Evolutionary conservation across 2,329 filamentous ascomycete species (phyloP), one percentile per base, ranked within the genome.

Genomic region (Endoconidiophora polonica): DNA sequence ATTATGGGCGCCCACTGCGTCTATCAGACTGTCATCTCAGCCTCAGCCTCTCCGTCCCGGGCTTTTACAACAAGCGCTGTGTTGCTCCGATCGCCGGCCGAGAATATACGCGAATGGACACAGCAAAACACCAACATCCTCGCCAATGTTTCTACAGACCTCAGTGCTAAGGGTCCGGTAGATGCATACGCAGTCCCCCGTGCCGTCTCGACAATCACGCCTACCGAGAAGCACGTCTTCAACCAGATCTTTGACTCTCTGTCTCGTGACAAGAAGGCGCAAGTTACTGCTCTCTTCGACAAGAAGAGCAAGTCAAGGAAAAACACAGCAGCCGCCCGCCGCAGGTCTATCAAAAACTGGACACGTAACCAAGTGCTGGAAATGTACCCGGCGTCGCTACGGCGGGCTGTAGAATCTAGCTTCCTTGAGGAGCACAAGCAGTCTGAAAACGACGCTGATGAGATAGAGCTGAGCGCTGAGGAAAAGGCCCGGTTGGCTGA

Each of bases 181-280:
- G 14, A 33, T 29, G 9, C 5, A 29, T 29, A 29, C 9, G 26
- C 12, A 29, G 7, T 12, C 7, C 29, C 3, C 54, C 58, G 1
- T 46, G 16, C 49, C 51, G 42, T 60, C 43, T 69, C 69, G 3
- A 81, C 76, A 4, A 76, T 81, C 45, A 81, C 77, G 0, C 70
- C 71, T 0, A 59, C 65, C 0, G 77, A 81, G 58, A 68, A 72
- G 24, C 65, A 68, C 46, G 73, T 80, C 47, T 81, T 81, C 56
- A 66, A 69, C 47, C 68, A 77, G 48, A 79, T 81, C 42, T 71
- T 73, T 44, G 62, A 66, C 42, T 65, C 68, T 29, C 67, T 69
- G 10, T 53, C 55, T 26, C 49, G 33, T 23, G 44, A 50, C 9
- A 46, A 51, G 45, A 46, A 45, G 37, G 12, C 20, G 14, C 36